These are phyloP conservation scores for Silene latifolia DNA, from an alignment of 148 eudicot genomes.

Conservation along the genomic window DNA sequence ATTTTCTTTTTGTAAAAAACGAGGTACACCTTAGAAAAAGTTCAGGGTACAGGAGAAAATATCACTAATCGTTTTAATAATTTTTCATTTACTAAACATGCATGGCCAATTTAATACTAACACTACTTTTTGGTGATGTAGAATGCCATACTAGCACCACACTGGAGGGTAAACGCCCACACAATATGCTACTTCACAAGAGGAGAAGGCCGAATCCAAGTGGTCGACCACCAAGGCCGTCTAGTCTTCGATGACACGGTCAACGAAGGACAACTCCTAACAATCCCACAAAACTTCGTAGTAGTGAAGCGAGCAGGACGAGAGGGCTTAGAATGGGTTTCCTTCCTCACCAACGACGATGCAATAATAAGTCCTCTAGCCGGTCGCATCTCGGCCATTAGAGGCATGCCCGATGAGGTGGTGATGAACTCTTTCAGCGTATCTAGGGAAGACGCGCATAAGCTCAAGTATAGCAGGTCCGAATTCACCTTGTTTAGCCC, in stretches of 20 bases:
- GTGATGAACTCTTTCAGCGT: conserved; percentile 40
- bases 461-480: conserved; percentile 43
- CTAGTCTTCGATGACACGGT: conserved; percentile 47
- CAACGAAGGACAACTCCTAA: conserved; percentile 47
- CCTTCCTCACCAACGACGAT: conserved; percentile 47
- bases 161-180: conserved; percentile 63
- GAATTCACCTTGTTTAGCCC: conserved; percentile 38
- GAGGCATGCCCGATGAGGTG: conserved; percentile 48
- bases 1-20: too few relatives aligned
- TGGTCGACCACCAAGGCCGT: conserved; percentile 34
- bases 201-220: conserved; percentile 49
- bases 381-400: conserved; percentile 41
- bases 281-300: conserved; percentile 58
- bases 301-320: conserved; percentile 42
- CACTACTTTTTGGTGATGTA: conserved; percentile 9
- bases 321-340: conserved; percentile 54
- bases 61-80: too few relatives aligned
- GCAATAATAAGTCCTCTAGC: conserved; percentile 40
- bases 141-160: conserved; percentile 55
- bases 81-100: too few relatives aligned
- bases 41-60: too few relatives aligned
- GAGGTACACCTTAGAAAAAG: too few relatives aligned
- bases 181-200: conserved; percentile 36
- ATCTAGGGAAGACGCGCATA: conserved; percentile 48
- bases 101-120: too few relatives aligned